Percentiles rank a stretch among this genome's conserved stretches.
These are phyloP conservation scores for Arachis hypogaea DNA, from an alignment of 306 rosid species.

Conservation along the genomic window DNA sequence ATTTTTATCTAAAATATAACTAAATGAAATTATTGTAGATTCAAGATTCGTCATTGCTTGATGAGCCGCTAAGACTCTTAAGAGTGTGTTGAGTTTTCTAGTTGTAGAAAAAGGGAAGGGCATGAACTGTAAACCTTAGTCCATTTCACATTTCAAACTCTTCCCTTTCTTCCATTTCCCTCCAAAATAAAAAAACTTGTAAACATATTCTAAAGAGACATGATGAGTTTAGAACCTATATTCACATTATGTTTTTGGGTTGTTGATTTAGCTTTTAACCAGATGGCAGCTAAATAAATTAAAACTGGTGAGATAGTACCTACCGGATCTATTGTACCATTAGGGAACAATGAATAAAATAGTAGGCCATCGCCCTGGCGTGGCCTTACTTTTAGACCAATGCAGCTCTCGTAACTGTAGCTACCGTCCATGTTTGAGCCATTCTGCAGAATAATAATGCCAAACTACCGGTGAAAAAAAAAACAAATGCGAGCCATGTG, in stretches of 20 bases:
- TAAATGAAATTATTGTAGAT: neutral
- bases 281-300: neutral
- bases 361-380: conserved; percentile 86
- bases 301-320: conserved; percentile 43
- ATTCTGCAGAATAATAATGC: conserved; percentile 52
- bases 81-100: no score
- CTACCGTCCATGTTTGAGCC: conserved; percentile 66
- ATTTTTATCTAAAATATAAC: neutral
- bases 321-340: conserved; percentile 78
- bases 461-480: neutral
- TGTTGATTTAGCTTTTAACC: conserved; percentile 22
- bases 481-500: neutral
- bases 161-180: no score
- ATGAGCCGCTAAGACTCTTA: neutral
- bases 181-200: no score
- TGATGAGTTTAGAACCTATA: neutral
- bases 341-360: conserved; percentile 75
- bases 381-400: conserved; percentile 80
- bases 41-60: neutral
- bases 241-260: conserved; percentile 11
- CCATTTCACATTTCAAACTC: no score
- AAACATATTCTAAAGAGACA: neutral
- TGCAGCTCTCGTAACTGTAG: conserved; percentile 56
- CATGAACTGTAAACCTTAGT: no score
- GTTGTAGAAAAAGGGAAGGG: no score